phyloP scores from a whole-genome alignment of 1,139 yeast species.

The Arxiozyma bovina region DNA sequence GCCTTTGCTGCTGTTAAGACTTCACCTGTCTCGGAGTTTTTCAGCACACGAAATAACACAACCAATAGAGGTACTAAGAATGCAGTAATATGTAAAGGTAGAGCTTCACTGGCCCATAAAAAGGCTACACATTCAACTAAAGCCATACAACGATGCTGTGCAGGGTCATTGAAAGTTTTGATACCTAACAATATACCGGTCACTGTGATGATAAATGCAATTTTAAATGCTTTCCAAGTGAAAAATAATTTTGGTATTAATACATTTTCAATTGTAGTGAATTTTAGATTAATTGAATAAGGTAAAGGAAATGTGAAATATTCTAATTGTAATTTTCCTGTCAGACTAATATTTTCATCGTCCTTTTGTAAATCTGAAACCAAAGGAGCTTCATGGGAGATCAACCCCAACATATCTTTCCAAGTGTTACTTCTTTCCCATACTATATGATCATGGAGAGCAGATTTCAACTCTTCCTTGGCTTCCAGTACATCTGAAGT shows the following conservation, averaged over 20 bases:
- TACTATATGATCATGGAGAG: constrained; percentile 61
- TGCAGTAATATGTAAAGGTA: constrained; percentile 62
- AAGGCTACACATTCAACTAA: constrained; percentile 58
- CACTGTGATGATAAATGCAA: constrained; percentile 38
- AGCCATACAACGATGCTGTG: constrained; percentile 60
- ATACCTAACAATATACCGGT: constrained; percentile 45
- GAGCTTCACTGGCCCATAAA: constrained; percentile 67
- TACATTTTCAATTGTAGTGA: constrained; percentile 24
- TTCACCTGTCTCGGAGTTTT: constrained; percentile 42
- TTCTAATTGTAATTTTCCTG: constrained; percentile 25
- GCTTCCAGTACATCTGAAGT: constrained; percentile 24
- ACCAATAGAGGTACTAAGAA: constrained; percentile 50
- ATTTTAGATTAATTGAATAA: constrained; percentile 34
- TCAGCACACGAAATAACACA: constrained; percentile 49
- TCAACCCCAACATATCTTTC: constrained; percentile 63
- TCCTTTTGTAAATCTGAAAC: constrained; percentile 22
- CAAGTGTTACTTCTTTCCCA: constrained; percentile 70
- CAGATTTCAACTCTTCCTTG: constrained; percentile 44
- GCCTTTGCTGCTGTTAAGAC: constrained; percentile 47
- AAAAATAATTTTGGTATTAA: constrained; percentile 34
- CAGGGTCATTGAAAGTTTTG: constrained; percentile 49
- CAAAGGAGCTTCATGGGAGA: constrained; percentile 36
- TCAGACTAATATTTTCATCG: constrained; percentile 9
- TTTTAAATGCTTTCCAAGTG: constrained; percentile 36
- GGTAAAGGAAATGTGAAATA: constrained; percentile 29